These are phyloP conservation scores for Ogataea nonfermentans DNA, from an alignment of 805 yeast genomes.

Conservation along the genomic window DNA sequence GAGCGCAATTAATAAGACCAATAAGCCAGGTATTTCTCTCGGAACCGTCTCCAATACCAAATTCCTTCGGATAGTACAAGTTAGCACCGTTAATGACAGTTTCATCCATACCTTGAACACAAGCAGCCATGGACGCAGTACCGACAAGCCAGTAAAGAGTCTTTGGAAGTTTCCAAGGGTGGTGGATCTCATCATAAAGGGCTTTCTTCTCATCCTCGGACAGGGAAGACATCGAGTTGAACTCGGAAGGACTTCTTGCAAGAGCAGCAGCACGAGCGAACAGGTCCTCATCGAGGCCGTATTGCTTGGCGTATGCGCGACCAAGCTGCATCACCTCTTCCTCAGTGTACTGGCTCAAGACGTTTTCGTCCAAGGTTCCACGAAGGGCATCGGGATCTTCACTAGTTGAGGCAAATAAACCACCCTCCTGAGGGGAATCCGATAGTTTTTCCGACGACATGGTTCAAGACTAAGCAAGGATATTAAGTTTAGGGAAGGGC, in stretches of 20 bases:
- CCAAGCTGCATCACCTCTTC: constrained; percentile 70
- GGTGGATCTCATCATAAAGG: constrained; percentile 45
- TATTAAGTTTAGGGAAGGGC: too few species aligned
- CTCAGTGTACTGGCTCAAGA: constrained; percentile 55
- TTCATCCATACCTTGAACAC: constrained; percentile 80
- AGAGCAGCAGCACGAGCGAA: constrained; percentile 66
- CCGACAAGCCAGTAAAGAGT: constrained; percentile 56
- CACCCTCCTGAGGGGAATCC: constrained; percentile 13
- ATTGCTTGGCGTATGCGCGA: constrained; percentile 56
- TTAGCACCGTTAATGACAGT: constrained; percentile 73
- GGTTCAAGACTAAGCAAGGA: background rate
- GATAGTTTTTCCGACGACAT: constrained; percentile 11
- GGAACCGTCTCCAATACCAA: constrained; percentile 50
- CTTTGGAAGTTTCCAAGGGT: constrained; percentile 45
- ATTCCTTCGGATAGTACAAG: constrained; percentile 53
- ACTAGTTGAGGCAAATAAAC: constrained; percentile 15
- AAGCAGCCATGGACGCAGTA: constrained; percentile 72
- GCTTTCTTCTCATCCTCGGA: constrained; percentile 53
- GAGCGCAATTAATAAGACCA: constrained; percentile 69
- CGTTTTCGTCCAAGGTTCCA: constrained; percentile 36
- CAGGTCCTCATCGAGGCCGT: constrained; percentile 54
- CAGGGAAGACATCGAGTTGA: constrained; percentile 54
- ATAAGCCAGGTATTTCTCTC: constrained; percentile 53
- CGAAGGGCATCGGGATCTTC: constrained; percentile 4
- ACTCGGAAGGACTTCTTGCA: constrained; percentile 57